phyloP scores from a whole-genome alignment of 2,329 filamentous ascomycete genomes.

The Monilinia laxa region DNA sequence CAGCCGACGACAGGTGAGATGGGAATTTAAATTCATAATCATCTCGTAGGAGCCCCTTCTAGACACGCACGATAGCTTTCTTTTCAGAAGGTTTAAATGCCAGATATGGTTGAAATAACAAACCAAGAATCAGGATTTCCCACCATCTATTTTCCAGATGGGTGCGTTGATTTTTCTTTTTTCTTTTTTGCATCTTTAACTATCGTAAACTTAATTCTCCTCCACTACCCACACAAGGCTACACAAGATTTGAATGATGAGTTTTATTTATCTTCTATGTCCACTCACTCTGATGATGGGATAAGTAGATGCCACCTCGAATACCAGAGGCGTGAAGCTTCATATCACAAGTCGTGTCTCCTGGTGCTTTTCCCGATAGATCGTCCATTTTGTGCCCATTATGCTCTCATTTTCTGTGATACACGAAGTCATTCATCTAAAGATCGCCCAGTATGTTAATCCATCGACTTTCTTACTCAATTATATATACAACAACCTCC shows the following conservation, averaged over 20 bases:
- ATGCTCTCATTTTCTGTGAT: background rate
- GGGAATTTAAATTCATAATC: background rate
- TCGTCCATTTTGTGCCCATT: no score
- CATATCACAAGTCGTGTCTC: no score
- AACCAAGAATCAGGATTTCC: background rate
- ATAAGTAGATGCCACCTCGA: background rate
- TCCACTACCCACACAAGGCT: background rate
- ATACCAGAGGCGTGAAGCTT: accelerated
- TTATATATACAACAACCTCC: background rate
- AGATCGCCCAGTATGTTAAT: background rate
- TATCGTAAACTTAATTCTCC: background rate
- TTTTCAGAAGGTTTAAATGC: no score
- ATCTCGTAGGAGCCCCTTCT: no score
- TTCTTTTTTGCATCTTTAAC: accelerated
- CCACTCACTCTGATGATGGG: background rate
- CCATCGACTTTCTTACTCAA: no score
- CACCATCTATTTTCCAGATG: accelerated
- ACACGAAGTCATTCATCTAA: background rate
- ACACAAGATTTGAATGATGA: background rate
- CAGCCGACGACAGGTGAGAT: background rate
- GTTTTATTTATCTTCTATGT: no score
- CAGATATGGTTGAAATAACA: background rate
- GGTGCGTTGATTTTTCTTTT: background rate
- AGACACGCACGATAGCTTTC: accelerated
- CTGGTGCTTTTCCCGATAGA: background rate